A percentile compares a stretch with the other conserved stretches of the same genome.
Evolutionary conservation across 805 yeast genomes (phyloP).

Genomic region (Lipomyces chichibuensis): DNA sequence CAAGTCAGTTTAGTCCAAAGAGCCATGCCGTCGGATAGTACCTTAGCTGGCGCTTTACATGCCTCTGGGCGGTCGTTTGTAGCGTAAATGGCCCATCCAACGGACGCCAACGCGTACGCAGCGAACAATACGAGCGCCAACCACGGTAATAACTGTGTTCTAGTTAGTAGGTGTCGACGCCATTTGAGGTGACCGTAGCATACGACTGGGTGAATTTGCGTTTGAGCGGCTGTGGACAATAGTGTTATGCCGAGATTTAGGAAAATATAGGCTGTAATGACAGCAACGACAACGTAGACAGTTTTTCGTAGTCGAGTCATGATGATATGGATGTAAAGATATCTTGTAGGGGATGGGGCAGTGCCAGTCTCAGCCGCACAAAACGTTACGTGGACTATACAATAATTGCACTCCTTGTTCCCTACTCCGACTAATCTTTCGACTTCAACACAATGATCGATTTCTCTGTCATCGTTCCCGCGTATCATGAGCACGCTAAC

Average conservation of each 20-base stretch:
- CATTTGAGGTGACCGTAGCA: neutral
- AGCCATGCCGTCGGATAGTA: neutral
- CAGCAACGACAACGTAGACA: neutral
- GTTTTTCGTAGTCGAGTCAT: no score
- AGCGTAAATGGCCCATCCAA: neutral
- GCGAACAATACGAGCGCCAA: neutral
- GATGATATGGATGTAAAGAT: no score
- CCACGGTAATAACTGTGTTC: neutral
- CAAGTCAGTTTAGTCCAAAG: neutral
- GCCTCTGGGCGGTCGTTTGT: neutral
- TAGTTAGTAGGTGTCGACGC: neutral
- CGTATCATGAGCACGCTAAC: conserved; percentile 55
- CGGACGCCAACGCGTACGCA: neutral
- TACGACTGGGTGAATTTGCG: neutral
- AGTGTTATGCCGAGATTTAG: neutral
- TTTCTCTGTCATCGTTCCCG: conserved; percentile 52
- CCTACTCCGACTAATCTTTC: neutral
- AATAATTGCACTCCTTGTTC: conserved; percentile 10
- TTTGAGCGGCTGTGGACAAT: neutral
- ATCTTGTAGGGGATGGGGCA: neutral
- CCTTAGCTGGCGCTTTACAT: neutral
- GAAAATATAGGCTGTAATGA: neutral
- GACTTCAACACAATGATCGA: conserved; percentile 18
- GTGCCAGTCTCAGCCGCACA: conserved; percentile 3
- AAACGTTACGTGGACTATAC: neutral